Conservation (phyloP, 2,329 filamentous ascomycete genomes). For the Leptographium procerum region DNA sequence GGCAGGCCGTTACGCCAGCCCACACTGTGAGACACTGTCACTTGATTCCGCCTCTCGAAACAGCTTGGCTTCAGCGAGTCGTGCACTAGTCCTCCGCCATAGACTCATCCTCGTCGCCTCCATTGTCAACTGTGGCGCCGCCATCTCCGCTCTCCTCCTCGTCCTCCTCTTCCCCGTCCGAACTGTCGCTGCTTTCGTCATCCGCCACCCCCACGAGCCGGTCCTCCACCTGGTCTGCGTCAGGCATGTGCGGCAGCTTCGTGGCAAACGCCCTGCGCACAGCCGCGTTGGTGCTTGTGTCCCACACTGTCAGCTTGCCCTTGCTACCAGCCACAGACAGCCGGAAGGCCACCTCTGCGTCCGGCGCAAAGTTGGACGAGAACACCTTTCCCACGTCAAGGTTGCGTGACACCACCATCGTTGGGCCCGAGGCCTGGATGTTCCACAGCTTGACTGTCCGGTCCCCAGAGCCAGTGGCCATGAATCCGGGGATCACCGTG, state of each 20-base stretch:
- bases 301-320: slow-evolving; percentile 87
- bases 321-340: slow-evolving; percentile 91
- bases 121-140: slow-evolving; percentile 20
- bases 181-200: slow-evolving; percentile 36
- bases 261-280: slow-evolving; percentile 76
- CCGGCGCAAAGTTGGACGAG: slow-evolving; percentile 79
- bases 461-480: slow-evolving; percentile 88
- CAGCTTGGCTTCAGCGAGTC: background rate
- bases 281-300: slow-evolving; percentile 83
- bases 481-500: slow-evolving; percentile 75
- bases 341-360: slow-evolving; percentile 81
- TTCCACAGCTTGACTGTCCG: slow-evolving; percentile 97
- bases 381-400: slow-evolving; percentile 93
- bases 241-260: slow-evolving; percentile 47
- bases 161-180: slow-evolving; percentile 33
- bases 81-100: slow-evolving; percentile 42
- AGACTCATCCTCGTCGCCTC: slow-evolving; percentile 33
- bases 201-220: slow-evolving; percentile 61
- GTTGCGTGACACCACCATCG: slow-evolving; percentile 84
- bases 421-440: slow-evolving; percentile 66
- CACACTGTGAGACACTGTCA: background rate
- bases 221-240: slow-evolving; percentile 57
- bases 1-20: no score
- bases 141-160: slow-evolving; percentile 17
- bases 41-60: background rate